A percentile compares a stretch with the other conserved stretches of the same genome.
phyloP scores from a whole-genome alignment of 495 filamentous ascomycete genomes.

The Immersiella caudata region DNA sequence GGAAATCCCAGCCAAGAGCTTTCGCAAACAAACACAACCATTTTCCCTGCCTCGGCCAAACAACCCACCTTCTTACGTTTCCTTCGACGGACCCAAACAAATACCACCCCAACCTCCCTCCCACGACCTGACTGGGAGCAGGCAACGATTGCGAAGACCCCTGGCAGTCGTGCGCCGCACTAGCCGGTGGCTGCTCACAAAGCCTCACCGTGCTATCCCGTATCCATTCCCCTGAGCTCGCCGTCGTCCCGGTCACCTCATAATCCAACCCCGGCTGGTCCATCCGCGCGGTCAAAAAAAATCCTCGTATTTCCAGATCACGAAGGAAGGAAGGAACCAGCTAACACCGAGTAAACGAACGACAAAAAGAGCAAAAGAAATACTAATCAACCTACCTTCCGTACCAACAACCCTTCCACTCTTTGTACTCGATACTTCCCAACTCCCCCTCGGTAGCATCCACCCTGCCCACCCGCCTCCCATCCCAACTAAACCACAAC shows the following conservation, averaged over 20 bases:
- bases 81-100: neutral
- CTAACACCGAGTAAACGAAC: neutral
- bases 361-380: neutral
- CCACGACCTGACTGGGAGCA: neutral
- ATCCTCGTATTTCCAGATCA: neutral
- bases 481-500: neutral
- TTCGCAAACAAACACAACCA: neutral
- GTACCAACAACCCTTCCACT: neutral
- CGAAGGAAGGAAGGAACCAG: neutral
- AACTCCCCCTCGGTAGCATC: too few species aligned
- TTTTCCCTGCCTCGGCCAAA: neutral
- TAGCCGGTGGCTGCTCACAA: neutral
- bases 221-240: neutral
- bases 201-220: neutral
- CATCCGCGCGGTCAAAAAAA: neutral
- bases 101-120: neutral
- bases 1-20: neutral
- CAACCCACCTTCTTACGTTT: neutral
- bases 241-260: neutral
- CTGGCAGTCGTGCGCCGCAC: neutral
- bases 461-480: neutral
- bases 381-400: neutral
- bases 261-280: neutral
- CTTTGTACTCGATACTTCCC: too few species aligned
- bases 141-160: neutral